Evolutionary conservation across 73 alveolate species (phyloP).

Genomic region (Uronychia setigera): DNA sequence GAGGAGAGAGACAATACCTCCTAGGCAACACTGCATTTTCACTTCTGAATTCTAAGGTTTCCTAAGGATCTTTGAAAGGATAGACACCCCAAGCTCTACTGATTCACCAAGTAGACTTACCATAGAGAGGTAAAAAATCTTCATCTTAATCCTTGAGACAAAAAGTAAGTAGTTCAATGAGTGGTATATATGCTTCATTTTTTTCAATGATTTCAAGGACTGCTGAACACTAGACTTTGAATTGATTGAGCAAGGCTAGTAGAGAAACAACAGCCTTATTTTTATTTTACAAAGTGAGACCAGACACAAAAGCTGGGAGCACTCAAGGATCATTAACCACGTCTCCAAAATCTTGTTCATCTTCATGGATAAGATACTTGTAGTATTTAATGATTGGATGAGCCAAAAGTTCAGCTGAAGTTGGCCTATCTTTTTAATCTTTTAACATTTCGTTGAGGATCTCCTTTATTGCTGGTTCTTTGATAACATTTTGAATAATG

Average conservation of each 20-base stretch:
- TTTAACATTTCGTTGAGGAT: background rate
- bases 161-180: slow-evolving; percentile 18
- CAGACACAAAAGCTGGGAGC: slow-evolving; percentile 29
- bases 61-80: background rate
- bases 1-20: slow-evolving; percentile 24
- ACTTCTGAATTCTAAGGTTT: slow-evolving; percentile 30
- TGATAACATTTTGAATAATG: background rate
- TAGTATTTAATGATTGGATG: background rate
- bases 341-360: slow-evolving; percentile 7
- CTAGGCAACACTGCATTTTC: slow-evolving; percentile 24
- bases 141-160: slow-evolving; percentile 36
- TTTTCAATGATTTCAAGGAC: slow-evolving; percentile 12
- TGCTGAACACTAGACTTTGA: background rate
- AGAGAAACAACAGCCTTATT: slow-evolving; percentile 36
- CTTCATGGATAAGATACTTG: background rate
- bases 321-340: background rate
- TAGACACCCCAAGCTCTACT: slow-evolving; percentile 1
- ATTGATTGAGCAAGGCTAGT: slow-evolving; percentile 18
- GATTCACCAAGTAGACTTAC: slow-evolving; percentile 5
- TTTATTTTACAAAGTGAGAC: slow-evolving; percentile 14
- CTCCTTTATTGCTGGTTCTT: background rate
- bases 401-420: background rate
- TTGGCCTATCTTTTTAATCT: background rate
- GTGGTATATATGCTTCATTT: slow-evolving; percentile 24
- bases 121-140: background rate